A percentile compares a stretch with the other conserved stretches of the same genome.
Conservation (phyloP, 2,329 filamentous ascomycete species). For the Fusarium avenaceum region DNA sequence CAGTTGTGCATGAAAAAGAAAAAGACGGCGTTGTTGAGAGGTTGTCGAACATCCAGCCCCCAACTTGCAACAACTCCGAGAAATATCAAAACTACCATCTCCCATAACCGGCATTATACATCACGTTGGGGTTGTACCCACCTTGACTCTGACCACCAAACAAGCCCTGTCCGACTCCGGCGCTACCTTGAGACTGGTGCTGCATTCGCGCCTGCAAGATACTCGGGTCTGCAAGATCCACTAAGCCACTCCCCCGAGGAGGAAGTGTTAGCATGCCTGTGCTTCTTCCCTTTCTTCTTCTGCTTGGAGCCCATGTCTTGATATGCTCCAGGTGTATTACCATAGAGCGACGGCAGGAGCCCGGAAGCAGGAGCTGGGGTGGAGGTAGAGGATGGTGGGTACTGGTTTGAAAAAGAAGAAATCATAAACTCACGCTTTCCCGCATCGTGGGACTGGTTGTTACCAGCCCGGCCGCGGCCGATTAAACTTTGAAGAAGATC, state of each 20-base stretch:
- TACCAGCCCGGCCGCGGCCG: conserved; percentile 75
- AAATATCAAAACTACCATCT: conserved; percentile 69
- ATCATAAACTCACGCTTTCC: conserved; percentile 99
- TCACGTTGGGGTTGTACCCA: conserved; percentile 92
- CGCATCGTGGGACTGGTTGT: conserved; percentile 81
- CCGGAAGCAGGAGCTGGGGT: conserved; percentile 90
- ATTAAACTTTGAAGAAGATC: conserved; percentile 84
- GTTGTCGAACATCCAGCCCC: conserved; percentile 44
- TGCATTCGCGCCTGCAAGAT: conserved; percentile 98
- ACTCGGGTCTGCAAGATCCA: conserved; percentile 99
- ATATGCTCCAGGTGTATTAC: conserved; percentile 85
- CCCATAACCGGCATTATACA: conserved; percentile 80
- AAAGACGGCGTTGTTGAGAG: conserved; percentile 42
- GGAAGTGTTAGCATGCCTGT: conserved; percentile 99
- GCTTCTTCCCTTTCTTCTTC: conserved; percentile 99
- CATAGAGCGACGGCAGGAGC: conserved; percentile 93
- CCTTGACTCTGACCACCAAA: conserved; percentile 92
- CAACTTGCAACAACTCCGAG: conserved; percentile 34
- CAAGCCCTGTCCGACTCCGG: conserved; percentile 87
- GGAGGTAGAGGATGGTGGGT: conserved; percentile 83
- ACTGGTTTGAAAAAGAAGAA: conserved; percentile 91
- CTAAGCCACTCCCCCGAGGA: conserved; percentile 99
- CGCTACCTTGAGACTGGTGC: conserved; percentile 84
- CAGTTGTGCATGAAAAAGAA: conserved; percentile 42
- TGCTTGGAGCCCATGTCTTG: conserved; percentile 96